Percentiles rank a stretch among this genome's conserved stretches.
These are phyloP conservation scores for Saccharomycopsis sp. DNA, from an alignment of 805 yeast species.

Conservation along the genomic window DNA sequence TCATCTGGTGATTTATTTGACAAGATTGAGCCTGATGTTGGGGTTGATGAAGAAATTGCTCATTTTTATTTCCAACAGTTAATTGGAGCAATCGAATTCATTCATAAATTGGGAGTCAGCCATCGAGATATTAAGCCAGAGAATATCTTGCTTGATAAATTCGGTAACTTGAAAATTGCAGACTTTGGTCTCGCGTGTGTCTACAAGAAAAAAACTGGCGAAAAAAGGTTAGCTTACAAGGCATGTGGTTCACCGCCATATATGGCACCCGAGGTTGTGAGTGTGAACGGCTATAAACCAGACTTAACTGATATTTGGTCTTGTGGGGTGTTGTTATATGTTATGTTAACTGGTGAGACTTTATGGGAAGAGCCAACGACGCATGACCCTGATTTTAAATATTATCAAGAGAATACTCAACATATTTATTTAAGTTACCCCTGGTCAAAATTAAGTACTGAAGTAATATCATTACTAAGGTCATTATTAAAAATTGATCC, in stretches of 20 bases:
- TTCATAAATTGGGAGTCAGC: conserved; percentile 60
- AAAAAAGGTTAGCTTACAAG: conserved; percentile 39
- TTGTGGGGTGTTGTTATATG: conserved; percentile 57
- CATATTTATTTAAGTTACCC: conserved; percentile 34
- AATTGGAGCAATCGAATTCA: conserved; percentile 49
- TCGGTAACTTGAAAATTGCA: conserved; percentile 64
- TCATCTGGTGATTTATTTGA: conserved; percentile 73
- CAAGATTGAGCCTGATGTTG: conserved; percentile 70
- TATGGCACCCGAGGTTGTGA: conserved; percentile 66
- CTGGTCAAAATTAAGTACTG: conserved; percentile 48
- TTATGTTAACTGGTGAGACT: conserved; percentile 54
- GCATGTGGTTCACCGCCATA: conserved; percentile 73
- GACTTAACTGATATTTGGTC: conserved; percentile 62
- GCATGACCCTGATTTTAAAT: conserved; percentile 42
- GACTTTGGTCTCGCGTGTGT: conserved; percentile 73
- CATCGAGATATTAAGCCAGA: conserved; percentile 68
- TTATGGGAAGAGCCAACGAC: conserved; percentile 65
- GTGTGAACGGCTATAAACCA: conserved; percentile 45
- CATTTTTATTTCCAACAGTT: conserved; percentile 65
- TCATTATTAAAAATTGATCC: conserved; percentile 47
- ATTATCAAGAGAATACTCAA: conserved; percentile 39
- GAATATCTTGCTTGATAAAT: conserved; percentile 52
- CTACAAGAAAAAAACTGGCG: conserved; percentile 43
- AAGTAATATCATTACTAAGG: conserved; percentile 44
- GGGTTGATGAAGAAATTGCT: conserved; percentile 58